Conservation (phyloP, 257 asterid species). For the Vinca minor region DNA sequence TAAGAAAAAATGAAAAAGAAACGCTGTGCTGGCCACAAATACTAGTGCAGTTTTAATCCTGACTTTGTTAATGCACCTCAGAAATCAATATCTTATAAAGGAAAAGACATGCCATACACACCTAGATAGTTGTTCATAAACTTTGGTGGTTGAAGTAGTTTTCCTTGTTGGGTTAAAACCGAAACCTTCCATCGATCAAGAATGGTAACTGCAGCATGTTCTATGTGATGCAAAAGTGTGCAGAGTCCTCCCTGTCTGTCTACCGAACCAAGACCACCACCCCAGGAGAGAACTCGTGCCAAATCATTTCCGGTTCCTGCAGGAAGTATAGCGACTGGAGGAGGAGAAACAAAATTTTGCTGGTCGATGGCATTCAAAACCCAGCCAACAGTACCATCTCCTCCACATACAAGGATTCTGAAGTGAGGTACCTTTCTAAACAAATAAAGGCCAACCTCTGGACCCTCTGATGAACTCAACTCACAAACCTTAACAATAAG, state of each 20-base stretch:
- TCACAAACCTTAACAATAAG: slow-evolving; percentile 48
- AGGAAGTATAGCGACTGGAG: slow-evolving; percentile 98
- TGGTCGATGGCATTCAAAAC: slow-evolving; percentile 79
- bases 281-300: slow-evolving; percentile 98
- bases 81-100: background rate
- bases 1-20: too few relatives aligned
- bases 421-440: slow-evolving; percentile 85
- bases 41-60: background rate
- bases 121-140: slow-evolving; percentile 97
- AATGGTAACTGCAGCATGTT: slow-evolving; percentile 95
- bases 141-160: slow-evolving; percentile 49
- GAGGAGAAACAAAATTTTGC: slow-evolving; percentile 90
- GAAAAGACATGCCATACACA: slow-evolving; percentile 27
- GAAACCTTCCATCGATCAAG: slow-evolving; percentile 96
- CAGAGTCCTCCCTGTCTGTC: slow-evolving; percentile 98
- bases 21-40: background rate
- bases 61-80: background rate
- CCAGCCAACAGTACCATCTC: slow-evolving; percentile 99
- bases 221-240: slow-evolving; percentile 75
- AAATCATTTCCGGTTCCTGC: slow-evolving; percentile 99
- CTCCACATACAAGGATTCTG: slow-evolving; percentile 89
- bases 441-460: slow-evolving; percentile 82
- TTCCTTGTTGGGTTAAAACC: slow-evolving; percentile 57
- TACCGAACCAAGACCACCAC: slow-evolving; percentile 92
- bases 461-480: slow-evolving; percentile 83